Percentiles rank a stretch among this genome's conserved stretches.
Evolutionary conservation across 2,329 filamentous ascomycete species (phyloP).

Genomic region (Trichoderma atroviride): DNA sequence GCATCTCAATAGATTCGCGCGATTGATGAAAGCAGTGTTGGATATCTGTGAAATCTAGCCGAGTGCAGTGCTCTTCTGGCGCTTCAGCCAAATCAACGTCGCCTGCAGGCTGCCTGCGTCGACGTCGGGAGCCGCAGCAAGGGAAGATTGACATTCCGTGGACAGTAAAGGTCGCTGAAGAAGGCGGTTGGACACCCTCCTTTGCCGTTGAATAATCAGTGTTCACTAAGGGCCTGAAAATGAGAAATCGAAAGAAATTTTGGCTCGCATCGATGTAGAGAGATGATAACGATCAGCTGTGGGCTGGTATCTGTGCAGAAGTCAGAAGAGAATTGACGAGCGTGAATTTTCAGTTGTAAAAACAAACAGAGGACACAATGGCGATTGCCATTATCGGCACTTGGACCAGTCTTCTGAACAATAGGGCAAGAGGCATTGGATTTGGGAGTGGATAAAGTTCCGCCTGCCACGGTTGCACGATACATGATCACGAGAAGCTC

Average conservation of each 20-base stretch:
- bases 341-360: background rate
- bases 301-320: background rate
- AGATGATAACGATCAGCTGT: slow-evolving; percentile 9
- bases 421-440: background rate
- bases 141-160: slow-evolving; percentile 26
- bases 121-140: slow-evolving; percentile 25
- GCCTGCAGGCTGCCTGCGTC: slow-evolving; percentile 4
- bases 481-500: background rate
- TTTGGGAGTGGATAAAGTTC: background rate
- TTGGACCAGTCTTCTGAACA: background rate
- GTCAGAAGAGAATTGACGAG: background rate
- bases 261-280: slow-evolving; percentile 9
- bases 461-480: background rate
- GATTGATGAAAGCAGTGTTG: background rate
- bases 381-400: background rate
- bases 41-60: background rate
- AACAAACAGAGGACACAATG: slow-evolving; percentile 1
- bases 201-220: slow-evolving; percentile 15
- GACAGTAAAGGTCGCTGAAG: background rate
- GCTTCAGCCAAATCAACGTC: slow-evolving; percentile 5
- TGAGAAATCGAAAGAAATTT: slow-evolving; percentile 14
- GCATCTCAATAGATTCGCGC: slow-evolving; percentile 8
- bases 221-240: slow-evolving; percentile 22
- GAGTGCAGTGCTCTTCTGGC: background rate
- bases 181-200: background rate